phyloP scores from a whole-genome alignment of 2,329 filamentous ascomycete species.

The Scopulariopsis brevicaulis region DNA sequence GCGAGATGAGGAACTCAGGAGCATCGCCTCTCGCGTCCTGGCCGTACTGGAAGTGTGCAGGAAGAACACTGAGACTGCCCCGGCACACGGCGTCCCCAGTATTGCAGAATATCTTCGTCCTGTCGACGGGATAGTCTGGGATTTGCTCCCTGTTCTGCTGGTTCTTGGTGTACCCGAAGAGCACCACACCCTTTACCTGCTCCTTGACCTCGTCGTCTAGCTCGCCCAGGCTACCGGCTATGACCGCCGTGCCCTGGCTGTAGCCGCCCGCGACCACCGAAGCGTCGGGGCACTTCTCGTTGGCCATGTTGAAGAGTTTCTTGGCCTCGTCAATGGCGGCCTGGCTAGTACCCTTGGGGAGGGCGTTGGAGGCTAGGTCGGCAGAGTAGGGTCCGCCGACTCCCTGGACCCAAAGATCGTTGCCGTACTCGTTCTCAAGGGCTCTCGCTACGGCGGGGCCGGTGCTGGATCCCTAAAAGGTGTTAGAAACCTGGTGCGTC shows the following conservation, averaged over 20 bases:
- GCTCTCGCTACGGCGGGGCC: constrained; percentile 17
- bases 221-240: constrained; percentile 24
- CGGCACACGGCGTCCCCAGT: constrained; percentile 21
- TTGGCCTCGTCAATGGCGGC: constrained; percentile 27
- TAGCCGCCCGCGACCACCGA: constrained; percentile 28
- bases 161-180: constrained; percentile 31
- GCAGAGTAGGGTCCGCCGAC: constrained; percentile 27
- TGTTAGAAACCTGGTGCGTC: constrained; percentile 4
- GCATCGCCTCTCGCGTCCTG: constrained; percentile 10
- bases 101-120: constrained; percentile 25
- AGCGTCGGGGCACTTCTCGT: constrained; percentile 28
- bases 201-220: constrained; percentile 16
- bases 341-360: constrained; percentile 22
- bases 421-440: constrained; percentile 15
- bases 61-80: constrained; percentile 22
- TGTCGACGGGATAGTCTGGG: constrained; percentile 20
- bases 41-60: constrained; percentile 20
- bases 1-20: constrained; percentile 11
- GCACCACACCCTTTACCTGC: constrained; percentile 22
- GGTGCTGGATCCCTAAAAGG: constrained; percentile 13
- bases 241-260: constrained; percentile 28
- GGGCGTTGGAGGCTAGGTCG: constrained; percentile 20
- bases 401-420: constrained; percentile 28
- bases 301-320: constrained; percentile 24
- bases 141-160: constrained; percentile 25